A percentile compares a stretch with the other conserved stretches of the same genome.
phyloP scores from a whole-genome alignment of 257 asterid species.

The Scutellaria barbata region DNA sequence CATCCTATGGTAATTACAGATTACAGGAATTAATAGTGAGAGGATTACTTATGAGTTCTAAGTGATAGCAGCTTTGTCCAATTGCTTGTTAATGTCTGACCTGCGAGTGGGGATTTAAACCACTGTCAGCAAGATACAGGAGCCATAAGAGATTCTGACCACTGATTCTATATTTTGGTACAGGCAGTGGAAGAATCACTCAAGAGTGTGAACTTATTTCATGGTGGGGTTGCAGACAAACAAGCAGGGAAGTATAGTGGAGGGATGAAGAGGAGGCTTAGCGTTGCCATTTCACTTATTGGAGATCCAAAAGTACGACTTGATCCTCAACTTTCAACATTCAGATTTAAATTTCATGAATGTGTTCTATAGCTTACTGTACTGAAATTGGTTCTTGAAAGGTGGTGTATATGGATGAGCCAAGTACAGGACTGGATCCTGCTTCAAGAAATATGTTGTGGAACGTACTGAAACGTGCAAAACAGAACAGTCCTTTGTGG shows the following conservation, averaged over 20 bases:
- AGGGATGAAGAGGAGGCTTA: slow-evolving; percentile 99
- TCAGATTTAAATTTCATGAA: not conserved
- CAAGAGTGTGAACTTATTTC: slow-evolving; percentile 79
- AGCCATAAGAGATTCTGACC: not conserved
- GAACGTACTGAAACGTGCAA: slow-evolving; percentile 92
- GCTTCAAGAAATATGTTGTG: slow-evolving; percentile 94
- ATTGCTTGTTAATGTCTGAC: no score
- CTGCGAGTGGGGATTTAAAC: not conserved
- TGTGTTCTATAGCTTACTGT: slow-evolving; percentile 1
- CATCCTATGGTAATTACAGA: not conserved
- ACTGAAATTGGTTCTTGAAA: slow-evolving; percentile 34
- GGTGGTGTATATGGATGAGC: slow-evolving; percentile 99
- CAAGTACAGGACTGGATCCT: slow-evolving; percentile 96
- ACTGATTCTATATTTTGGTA: slow-evolving; percentile 31
- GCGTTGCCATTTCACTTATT: slow-evolving; percentile 95
- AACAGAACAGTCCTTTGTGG: slow-evolving; percentile 56
- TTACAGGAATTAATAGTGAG: not conserved
- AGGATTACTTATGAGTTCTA: not conserved
- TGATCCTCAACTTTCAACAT: slow-evolving; percentile 26
- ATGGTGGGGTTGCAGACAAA: slow-evolving; percentile 95
- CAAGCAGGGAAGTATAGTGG: slow-evolving; percentile 91
- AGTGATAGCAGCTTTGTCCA: not conserved
- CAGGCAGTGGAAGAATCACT: slow-evolving; percentile 98
- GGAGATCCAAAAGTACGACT: slow-evolving; percentile 89
- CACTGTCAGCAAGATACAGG: not conserved